These are phyloP conservation scores for Colletotrichum caudatum DNA, from an alignment of 2,329 filamentous ascomycete species.

Conservation along the genomic window DNA sequence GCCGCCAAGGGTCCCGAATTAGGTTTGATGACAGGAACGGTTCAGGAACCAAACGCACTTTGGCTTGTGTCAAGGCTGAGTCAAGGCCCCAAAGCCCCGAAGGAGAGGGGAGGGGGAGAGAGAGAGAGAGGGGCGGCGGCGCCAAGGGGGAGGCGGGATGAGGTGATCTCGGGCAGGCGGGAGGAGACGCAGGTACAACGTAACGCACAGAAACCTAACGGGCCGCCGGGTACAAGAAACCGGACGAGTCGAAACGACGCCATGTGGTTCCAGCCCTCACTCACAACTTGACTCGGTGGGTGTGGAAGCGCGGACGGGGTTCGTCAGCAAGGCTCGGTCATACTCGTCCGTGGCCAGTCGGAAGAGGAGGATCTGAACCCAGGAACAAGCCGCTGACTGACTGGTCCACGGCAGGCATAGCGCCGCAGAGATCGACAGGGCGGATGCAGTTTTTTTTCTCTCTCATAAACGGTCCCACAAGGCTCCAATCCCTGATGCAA, in stretches of 20 bases:
- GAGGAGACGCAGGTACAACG: constrained; percentile 35
- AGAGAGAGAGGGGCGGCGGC: constrained; percentile 15
- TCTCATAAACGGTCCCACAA: constrained; percentile 31
- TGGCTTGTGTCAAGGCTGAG: constrained; percentile 1
- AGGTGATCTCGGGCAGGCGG: constrained; percentile 28
- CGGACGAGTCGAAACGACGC: constrained; percentile 13
- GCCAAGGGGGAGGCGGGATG: constrained; percentile 6
- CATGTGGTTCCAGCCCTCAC: constrained; percentile 30
- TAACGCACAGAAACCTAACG: constrained; percentile 13
- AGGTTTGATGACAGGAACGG: constrained; percentile 37
- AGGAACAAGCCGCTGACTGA: constrained; percentile 26
- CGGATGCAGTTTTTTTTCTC: constrained; percentile 16
- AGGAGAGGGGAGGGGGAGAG: constrained; percentile 4
- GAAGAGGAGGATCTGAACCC: constrained; percentile 22
- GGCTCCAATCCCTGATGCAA: constrained; percentile 20
- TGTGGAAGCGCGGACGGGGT: constrained; percentile 30
- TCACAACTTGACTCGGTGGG: constrained; percentile 35
- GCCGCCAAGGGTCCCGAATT: constrained; percentile 20
- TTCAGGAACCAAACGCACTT: constrained; percentile 38
- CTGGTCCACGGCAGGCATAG: constrained; percentile 30
- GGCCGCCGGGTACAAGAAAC: neutral
- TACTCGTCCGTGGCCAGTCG: constrained; percentile 25
- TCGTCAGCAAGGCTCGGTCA: constrained; percentile 22
- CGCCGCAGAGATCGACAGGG: constrained; percentile 38
- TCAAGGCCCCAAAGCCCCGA: constrained; percentile 3